Conservation (phyloP, 805 yeast genomes). For the Saccharomycopsis malanga region DNA sequence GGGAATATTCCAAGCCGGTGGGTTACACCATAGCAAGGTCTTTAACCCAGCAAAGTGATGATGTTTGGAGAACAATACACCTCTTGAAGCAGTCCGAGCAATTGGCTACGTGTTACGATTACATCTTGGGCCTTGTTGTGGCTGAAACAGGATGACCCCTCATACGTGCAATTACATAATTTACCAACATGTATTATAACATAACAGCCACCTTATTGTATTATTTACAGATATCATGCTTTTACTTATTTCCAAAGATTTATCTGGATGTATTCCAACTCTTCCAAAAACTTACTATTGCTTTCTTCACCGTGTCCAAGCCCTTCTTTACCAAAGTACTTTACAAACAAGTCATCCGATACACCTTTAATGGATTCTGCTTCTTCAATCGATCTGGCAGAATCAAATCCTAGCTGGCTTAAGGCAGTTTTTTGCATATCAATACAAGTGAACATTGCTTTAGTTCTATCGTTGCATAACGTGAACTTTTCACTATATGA, state of each 20-base stretch:
- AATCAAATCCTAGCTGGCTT: conserved; percentile 11
- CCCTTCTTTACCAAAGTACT: conserved; percentile 20
- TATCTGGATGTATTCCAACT: conserved; percentile 11
- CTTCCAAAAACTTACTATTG: conserved; percentile 7
- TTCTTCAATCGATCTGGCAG: conserved; percentile 19
- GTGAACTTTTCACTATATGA: conserved; percentile 15
- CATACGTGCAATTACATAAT: no score
- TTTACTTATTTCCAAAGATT: conserved; percentile 15
- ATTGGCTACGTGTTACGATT: no score
- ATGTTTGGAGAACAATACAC: no score
- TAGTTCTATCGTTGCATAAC: conserved; percentile 18
- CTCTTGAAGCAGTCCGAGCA: no score
- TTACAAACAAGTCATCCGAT: conserved; percentile 21
- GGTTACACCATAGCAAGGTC: no score
- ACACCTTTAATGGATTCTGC: conserved; percentile 17
- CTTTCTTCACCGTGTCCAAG: conserved; percentile 5
- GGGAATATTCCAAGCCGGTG: no score
- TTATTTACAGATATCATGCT: no score
- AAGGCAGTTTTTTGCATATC: conserved; percentile 18
- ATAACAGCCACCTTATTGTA: no score
- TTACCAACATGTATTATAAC: no score
- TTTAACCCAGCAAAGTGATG: no score
- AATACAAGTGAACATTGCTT: conserved; percentile 19
- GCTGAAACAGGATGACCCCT: no score
- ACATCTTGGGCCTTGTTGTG: no score